Evolutionary conservation across 768 basidiomycete genomes (phyloP), one percentile per base, ranked within the genome.

Genomic region (Peribolospora kevripleyi): DNA sequence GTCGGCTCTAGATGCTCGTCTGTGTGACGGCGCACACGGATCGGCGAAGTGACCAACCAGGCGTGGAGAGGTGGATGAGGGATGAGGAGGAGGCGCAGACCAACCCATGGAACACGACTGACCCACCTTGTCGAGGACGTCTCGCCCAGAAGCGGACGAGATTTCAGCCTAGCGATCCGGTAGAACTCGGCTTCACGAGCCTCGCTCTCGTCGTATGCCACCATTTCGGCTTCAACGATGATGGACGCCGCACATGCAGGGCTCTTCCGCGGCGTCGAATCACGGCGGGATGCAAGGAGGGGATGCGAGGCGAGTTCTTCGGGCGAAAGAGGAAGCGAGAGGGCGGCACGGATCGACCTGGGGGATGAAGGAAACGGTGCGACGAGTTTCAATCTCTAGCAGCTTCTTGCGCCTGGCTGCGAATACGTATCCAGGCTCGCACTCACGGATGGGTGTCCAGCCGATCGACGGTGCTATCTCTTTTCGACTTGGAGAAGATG

Each of bases 401-500:
- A 38, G 36, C 0, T 37, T 54, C 42, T 37, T 25, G 25, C 25
- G 25, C 25, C 25, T 25, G 25, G 25, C 25, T 25, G 25, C 25
- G 25, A 25, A 25, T 25, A 25, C 25, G 25, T 25, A 25, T 25
- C 25, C 25, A 25, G 25, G 25, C 25, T 25, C 0, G 11, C 14
- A 56, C 67, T 57, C 14, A 70, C 69, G 64, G 54, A 62, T 79
- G 84, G 7, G 85, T 68, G n/a, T 73, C 80, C 49, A 70, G 60
- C 41, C 88, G 74, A 62, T 90, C 86, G 53, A 68, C 54, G 0
- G 87, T 91, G 39, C 82, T 86, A 61, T 91, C 77, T 13, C 87
- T 69, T 55, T 76, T 79, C 61, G 82, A 86, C 68, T 95, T 91
- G 70, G 84, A 87, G 65, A 81, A 87, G 46, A 91, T 86, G 1